Evolutionary conservation across 1,284 basidiomycete genomes (phyloP).

Genomic region (Cutaneotrichosporon sp.): DNA sequence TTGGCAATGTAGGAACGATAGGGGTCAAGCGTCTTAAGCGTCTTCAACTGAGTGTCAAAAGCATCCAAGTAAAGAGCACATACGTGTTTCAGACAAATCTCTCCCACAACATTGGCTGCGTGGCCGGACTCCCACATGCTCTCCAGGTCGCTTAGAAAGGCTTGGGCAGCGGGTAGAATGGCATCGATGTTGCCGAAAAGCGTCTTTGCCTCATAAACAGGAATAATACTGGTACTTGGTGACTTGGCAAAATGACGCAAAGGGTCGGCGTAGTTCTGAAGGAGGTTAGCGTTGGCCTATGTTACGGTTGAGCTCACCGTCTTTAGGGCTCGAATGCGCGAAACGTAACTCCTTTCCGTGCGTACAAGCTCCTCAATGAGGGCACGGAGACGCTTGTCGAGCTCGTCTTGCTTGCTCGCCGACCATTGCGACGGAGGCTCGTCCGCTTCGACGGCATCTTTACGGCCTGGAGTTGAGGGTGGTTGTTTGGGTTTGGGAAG

Average conservation of each 20-base stretch:
- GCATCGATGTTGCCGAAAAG: conserved; percentile 91
- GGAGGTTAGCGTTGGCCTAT: neutral
- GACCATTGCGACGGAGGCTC: conserved; percentile 15
- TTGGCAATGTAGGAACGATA: conserved; percentile 88
- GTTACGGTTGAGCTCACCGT: conserved; percentile 23
- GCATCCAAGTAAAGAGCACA: conserved; percentile 15
- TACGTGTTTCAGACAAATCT: conserved; percentile 73
- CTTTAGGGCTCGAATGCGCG: conserved; percentile 40
- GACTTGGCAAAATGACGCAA: conserved; percentile 75
- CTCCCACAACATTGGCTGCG: conserved; percentile 65
- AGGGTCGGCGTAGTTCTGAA: conserved; percentile 76
- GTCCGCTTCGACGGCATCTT: neutral
- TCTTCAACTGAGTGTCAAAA: conserved; percentile 56
- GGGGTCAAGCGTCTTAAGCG: conserved; percentile 74
- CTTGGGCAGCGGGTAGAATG: conserved; percentile 77
- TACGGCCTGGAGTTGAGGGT: conserved; percentile 7
- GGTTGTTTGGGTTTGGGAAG: conserved; percentile 17
- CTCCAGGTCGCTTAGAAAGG: conserved; percentile 79
- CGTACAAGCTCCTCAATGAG: conserved; percentile 44
- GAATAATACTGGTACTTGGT: conserved; percentile 79
- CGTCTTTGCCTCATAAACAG: conserved; percentile 81
- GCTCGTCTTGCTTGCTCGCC: conserved; percentile 29
- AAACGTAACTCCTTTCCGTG: conserved; percentile 45
- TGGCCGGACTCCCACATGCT: conserved; percentile 56
- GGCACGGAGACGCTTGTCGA: conserved; percentile 24